A percentile compares a stretch with the other conserved stretches of the same genome.
Evolutionary conservation across 2,329 filamentous ascomycete genomes (phyloP).

Genomic region (Aspergillus oerlinghausenensis): DNA sequence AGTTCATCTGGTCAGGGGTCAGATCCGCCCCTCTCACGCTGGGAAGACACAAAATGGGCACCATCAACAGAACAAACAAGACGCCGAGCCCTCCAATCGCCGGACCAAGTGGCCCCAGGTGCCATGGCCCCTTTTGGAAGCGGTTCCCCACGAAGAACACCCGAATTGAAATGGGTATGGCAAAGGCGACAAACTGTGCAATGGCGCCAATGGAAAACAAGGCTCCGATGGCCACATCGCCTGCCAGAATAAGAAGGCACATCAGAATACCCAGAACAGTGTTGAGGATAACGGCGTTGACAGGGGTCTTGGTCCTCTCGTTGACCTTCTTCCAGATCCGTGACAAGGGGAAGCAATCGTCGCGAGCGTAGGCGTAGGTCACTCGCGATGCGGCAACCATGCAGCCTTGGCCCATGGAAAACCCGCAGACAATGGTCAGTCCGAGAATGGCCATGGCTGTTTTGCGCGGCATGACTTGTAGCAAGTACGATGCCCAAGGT

Average conservation of each 20-base stretch:
- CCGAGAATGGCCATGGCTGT: conserved; percentile 59
- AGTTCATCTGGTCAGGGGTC: conserved; percentile 57
- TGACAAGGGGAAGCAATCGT: conserved; percentile 63
- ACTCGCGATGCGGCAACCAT: conserved; percentile 65
- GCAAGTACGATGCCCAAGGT: conserved; percentile 65
- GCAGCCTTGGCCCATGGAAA: conserved; percentile 68
- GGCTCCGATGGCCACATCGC: conserved; percentile 59
- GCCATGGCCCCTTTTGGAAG: conserved; percentile 65
- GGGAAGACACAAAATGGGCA: conserved; percentile 65
- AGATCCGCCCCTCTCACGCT: conserved; percentile 53
- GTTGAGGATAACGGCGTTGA: conserved; percentile 68
- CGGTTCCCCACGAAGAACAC: conserved; percentile 53
- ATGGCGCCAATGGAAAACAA: conserved; percentile 68
- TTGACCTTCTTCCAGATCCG: conserved; percentile 59
- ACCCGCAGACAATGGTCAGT: conserved; percentile 64
- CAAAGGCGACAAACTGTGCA: conserved; percentile 56
- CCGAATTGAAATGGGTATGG: conserved; percentile 41
- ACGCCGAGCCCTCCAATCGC: conserved; percentile 55
- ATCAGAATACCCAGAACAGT: conserved; percentile 55
- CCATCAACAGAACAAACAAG: conserved; percentile 60
- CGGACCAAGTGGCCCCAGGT: conserved; percentile 57
- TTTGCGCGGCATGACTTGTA: conserved; percentile 60
- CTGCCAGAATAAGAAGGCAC: conserved; percentile 62
- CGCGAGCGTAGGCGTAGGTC: conserved; percentile 68
- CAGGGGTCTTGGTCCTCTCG: conserved; percentile 57